Evolutionary conservation across 208 protist species (phyloP).

Genomic region (Dictyostelium gargantuum): DNA sequence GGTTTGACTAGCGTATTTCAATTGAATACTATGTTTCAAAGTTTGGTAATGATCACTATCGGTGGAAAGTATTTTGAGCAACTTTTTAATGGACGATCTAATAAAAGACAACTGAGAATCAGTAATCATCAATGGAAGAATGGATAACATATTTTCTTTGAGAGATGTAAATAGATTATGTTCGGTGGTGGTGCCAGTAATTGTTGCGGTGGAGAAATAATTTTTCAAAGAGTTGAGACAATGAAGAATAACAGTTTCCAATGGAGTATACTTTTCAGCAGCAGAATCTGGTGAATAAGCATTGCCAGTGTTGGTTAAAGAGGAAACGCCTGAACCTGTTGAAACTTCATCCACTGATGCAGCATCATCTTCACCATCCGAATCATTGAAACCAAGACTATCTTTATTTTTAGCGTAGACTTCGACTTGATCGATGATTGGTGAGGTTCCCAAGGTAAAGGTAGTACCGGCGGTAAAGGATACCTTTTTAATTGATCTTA

Average conservation of each 20-base stretch:
- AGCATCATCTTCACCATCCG: background rate
- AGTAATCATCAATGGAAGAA: conserved; percentile 2
- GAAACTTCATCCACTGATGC: background rate
- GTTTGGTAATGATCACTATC: conserved; percentile 6
- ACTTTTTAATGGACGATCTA: background rate
- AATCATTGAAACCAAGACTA: conserved; percentile 34
- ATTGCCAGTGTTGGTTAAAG: background rate
- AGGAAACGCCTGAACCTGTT: background rate
- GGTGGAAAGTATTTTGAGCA: background rate
- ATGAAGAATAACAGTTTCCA: background rate
- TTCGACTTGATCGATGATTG: conserved; percentile 75
- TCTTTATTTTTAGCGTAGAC: conserved; percentile 55
- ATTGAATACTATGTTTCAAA: background rate
- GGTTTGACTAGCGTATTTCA: background rate
- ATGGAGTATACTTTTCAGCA: background rate
- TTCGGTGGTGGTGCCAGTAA: background rate
- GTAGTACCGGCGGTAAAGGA: background rate
- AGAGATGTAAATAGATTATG: background rate
- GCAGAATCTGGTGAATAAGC: background rate
- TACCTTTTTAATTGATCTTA: conserved; percentile 62
- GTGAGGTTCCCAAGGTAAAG: conserved; percentile 5
- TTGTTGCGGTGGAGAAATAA: conserved; percentile 5
- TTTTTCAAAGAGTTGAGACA: background rate
- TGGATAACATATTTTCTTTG: background rate
- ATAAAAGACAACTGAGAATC: conserved; percentile 26